Evolutionary conservation across 2,329 filamentous ascomycete genomes (phyloP), one percentile per base, ranked within the genome.

Genomic region (Penicillium oxalicum): DNA sequence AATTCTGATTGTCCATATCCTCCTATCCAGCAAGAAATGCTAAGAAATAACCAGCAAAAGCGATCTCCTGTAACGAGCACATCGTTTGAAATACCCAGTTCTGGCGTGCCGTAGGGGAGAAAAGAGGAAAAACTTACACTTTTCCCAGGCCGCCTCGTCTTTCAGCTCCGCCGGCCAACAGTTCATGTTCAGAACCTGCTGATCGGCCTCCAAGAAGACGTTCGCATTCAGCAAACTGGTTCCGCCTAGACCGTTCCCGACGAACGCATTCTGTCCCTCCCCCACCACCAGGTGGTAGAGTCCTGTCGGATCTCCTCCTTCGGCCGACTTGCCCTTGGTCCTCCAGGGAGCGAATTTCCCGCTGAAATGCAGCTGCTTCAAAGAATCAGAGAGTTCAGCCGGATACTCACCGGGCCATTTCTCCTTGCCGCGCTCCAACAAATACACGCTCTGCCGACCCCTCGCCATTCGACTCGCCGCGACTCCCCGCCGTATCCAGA

Each of bases 211-310:
- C 40, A 42, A 32, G 40, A 42, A 42, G 24, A 42, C 40, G 40
- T 42, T 42, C 26, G 40, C 40, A 32, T 42, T 42, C 40, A 42
- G 40, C 40, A 42, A 42, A 13, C 40, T 42, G 40, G 40, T 42
- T 18, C 40, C 40, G 27, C 40, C 40, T 29, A 42, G 40, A 29
- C 40, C 40, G n/a, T 42, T 42, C 28, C 40, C 40, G 27, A 42
- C 9, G 26, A 42, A 42, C 40, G 27, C 40, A 42, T 42, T 42
- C 27, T 42, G 40, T 28, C 40, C 40, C n/a, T 42, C 40, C 40
- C 40, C 40, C 5, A 42, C 27, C 25, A 42, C 40, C 24, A 42
- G 27, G 24, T 42, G 40, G 27, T 42, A 42, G 27, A 42, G 40
- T 29, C 40, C 40, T 8, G 25, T 42, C 27, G 40, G 40, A 29